Percentiles rank a stretch among this genome's conserved stretches.
Evolutionary conservation across 805 yeast species (phyloP).

Genomic region (Lachancea thermotolerans): DNA sequence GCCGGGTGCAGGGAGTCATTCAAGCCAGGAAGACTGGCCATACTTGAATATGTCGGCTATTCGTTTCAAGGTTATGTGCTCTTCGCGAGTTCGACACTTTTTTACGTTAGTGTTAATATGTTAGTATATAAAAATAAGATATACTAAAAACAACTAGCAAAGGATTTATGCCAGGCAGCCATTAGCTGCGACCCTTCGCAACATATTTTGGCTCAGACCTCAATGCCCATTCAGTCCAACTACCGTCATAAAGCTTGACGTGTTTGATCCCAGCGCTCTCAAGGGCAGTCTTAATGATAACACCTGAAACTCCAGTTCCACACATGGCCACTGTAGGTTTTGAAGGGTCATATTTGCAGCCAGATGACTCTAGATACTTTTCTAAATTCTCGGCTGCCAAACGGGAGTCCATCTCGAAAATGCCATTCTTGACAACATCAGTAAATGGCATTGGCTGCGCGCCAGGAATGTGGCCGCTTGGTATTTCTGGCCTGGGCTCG

Average conservation of each 20-base stretch:
- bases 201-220: slow-evolving; percentile 19
- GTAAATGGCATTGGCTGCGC: slow-evolving; percentile 70
- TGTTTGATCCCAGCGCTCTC: slow-evolving; percentile 44
- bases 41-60: not conserved
- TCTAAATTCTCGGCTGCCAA: slow-evolving; percentile 37
- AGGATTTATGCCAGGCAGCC: too few species aligned
- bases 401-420: slow-evolving; percentile 37
- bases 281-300: slow-evolving; percentile 72
- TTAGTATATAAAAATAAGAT: too few species aligned
- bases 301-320: slow-evolving; percentile 96
- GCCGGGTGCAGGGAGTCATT: slow-evolving; percentile 11
- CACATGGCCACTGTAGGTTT: slow-evolving; percentile 83
- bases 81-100: too few species aligned
- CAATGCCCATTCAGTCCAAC: slow-evolving; percentile 52
- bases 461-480: slow-evolving; percentile 87
- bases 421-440: slow-evolving; percentile 47
- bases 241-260: slow-evolving; percentile 71
- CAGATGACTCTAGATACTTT: slow-evolving; percentile 40
- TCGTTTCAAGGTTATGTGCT: not conserved
- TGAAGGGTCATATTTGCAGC: slow-evolving; percentile 30
- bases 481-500: slow-evolving; percentile 83
- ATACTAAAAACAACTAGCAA: not conserved
- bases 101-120: too few species aligned
- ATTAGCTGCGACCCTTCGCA: slow-evolving; percentile 19
- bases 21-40: slow-evolving; percentile 20